Conservation (phyloP, 75 land plant species). For the Selaginella moellendorffii region DNA sequence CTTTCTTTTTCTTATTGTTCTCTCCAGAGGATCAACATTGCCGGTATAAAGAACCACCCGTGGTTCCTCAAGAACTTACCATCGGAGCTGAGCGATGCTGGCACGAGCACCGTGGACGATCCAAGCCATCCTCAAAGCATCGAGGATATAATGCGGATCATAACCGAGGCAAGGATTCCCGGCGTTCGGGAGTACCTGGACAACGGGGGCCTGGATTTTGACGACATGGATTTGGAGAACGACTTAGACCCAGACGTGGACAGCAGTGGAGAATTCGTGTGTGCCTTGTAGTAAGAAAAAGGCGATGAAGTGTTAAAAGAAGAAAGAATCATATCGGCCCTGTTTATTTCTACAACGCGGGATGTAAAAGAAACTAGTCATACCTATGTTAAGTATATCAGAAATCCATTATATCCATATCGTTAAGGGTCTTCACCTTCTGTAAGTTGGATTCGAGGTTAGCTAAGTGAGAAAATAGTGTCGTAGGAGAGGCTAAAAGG, state of each 20-base stretch:
- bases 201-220: conserved; percentile 10
- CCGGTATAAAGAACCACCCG: conserved; percentile 55
- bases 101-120: conserved; percentile 13
- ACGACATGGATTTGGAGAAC: conserved; percentile 13
- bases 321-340: no score
- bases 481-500: no score
- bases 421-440: neutral
- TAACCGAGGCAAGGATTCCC: conserved; percentile 34
- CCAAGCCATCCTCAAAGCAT: conserved; percentile 35
- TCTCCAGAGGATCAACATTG: conserved; percentile 49
- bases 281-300: neutral
- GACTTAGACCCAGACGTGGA: neutral
- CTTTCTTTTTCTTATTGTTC: no score
- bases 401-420: neutral
- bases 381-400: no score
- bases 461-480: neutral
- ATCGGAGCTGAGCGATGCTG: conserved; percentile 41
- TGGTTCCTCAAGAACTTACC: conserved; percentile 73
- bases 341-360: no score
- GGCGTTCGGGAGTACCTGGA: neutral
- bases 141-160: conserved; percentile 50
- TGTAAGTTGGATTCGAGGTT: no score
- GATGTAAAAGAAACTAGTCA: no score
- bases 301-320: no score
- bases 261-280: neutral